Base-by-base conservation (phyloP, 2,329 filamentous ascomycete species). In the Colletotrichum godetiae region DNA sequence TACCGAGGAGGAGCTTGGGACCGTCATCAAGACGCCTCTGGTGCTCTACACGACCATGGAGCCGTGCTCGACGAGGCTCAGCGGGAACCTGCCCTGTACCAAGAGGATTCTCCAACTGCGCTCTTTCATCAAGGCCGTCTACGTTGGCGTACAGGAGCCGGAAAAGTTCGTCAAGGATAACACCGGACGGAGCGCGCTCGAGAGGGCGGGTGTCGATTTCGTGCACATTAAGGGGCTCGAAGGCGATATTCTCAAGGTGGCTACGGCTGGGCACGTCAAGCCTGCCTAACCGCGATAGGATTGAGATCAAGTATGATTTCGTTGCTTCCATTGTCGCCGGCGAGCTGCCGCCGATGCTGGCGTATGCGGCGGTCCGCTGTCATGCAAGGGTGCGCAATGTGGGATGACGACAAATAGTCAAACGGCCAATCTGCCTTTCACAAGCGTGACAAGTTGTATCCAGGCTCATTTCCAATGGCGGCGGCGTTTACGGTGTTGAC, bases 11-110 rank as follows among this genome's bases (percentile, higher is more conserved):
- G 80, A 83, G 0, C 86, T 95, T 5, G 83, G 82, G 15, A 79
- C 84, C 22, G 82, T 86, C 15, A 78, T 93, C 8, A 87, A 89
- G 0, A 82, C 87, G 42, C 70, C 66, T 24, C 84, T 89, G 1
- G 87, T 90, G 4, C 88, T 99, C 13, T 98, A 98, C 82, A 98
- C 97, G 0, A 98, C 95, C 0, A 95, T 99, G 87, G 97, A 97
- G 82, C 94, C 94, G 1, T 97, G 94, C 80, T 92, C 90, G 66
- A 86, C 92, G 78, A 87, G 94, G 52, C 84, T 95, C 64, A 94
- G 92, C 78, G 94, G 94, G 4, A 95, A 95, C 78, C 78, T 90
- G 67, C 88, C 93, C 0, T 97, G 97, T 78, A 93, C 94, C 8
- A 91, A 98, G 77, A 88, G 96, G 66, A 93, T 99, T 29, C 83